These are phyloP conservation scores for Copromyces sp. DNA, from an alignment of 495 filamentous ascomycete genomes.

Conservation along the genomic window DNA sequence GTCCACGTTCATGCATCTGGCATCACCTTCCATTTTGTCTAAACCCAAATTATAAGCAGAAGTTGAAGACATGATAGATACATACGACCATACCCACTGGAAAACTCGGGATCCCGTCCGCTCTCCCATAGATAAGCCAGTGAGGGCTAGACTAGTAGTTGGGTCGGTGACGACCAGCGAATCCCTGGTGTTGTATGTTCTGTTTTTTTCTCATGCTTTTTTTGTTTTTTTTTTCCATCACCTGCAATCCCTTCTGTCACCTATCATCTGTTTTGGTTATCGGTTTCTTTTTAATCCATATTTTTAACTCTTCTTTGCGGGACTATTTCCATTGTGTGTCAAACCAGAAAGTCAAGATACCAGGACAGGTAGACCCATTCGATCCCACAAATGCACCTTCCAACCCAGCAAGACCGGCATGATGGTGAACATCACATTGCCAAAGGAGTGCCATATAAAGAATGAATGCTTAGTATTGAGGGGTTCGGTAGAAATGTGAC, in stretches of 20 bases:
- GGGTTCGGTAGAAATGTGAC: background rate
- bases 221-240: background rate
- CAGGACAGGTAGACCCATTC: too few relatives aligned
- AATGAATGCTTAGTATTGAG: background rate
- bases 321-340: too few relatives aligned
- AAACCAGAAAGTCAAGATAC: too few relatives aligned
- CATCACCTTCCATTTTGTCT: background rate
- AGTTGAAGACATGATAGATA: background rate
- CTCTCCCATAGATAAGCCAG: slow-evolving; percentile 38
- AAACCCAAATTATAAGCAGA: background rate
- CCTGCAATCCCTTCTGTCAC: too few relatives aligned
- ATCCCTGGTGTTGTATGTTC: slow-evolving; percentile 32
- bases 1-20: background rate
- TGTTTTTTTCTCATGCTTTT: slow-evolving; percentile 7
- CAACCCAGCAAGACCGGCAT: too few relatives aligned
- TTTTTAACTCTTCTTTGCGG: too few relatives aligned
- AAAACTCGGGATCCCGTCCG: slow-evolving; percentile 43
- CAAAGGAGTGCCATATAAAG: too few relatives aligned
- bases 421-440: background rate
- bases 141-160: slow-evolving; percentile 18
- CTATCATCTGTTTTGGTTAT: too few relatives aligned
- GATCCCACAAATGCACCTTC: too few relatives aligned
- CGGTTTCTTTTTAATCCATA: too few relatives aligned
- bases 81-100: slow-evolving; percentile 4
- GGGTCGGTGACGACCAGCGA: slow-evolving; percentile 33